Base-by-base conservation (phyloP, 2,329 filamentous ascomycete species). In the Xylaria sp. region DNA sequence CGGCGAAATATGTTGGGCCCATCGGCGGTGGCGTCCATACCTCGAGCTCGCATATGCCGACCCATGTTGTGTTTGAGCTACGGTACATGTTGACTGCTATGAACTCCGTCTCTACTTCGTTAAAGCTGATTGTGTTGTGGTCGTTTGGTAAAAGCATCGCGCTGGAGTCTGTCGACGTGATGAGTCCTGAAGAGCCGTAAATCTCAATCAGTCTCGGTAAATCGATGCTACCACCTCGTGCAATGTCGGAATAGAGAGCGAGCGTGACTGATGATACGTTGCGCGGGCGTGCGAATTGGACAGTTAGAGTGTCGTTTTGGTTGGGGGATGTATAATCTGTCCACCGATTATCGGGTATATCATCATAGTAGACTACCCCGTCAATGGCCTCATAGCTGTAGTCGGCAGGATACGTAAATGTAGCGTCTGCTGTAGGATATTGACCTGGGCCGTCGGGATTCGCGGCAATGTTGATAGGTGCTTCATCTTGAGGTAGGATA, bases 311-410 rank as follows among this genome's bases (percentile, higher is more conserved):
- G 70, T 82, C 78, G 54, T 79, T 77, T 13, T 57, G 18, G 57
- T 78, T 77, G 50, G 78, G 74, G 21, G 78, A 78, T 44, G 74
- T 59, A 65, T 80, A 79, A 59, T 81, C 79, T 2, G 79, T 81
- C 80, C 80, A 81, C 10, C 80, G 74, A 75, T 84, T 81, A 69
- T 81, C 70, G 16, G 80, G 81, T 0, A 79, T 76, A 3, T 72
- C 68, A 65, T 82, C 81, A 65, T 82, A 77, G 72, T 78, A 84
- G 12, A 84, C 66, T 29, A 82, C 79, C 10, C 82, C 82, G 65
- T 84, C 82, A 65, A 81, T 83, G 23, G 79, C 78, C 61, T 81
- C 79, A 73, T 77, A 81, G 6, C 75, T 72, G 50, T 75, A 72
- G 69, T 81, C 81, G 10, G 74, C 73, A 5, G 69, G 23, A 60